phyloP scores from a whole-genome alignment of 768 basidiomycete species.

The Zangia roseola region DNA sequence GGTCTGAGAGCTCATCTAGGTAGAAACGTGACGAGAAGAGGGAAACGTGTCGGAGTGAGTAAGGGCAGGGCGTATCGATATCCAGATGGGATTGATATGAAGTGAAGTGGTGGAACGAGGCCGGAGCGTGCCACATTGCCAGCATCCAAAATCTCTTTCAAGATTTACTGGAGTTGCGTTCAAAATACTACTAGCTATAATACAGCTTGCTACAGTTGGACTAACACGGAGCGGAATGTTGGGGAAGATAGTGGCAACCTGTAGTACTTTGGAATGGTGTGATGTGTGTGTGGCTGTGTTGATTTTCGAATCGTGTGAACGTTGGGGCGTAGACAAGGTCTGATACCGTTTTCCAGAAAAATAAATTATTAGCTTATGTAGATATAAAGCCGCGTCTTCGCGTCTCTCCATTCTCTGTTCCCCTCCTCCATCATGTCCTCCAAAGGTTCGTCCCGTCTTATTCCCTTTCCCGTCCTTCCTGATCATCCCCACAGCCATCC shows the following conservation, averaged over 20 bases:
- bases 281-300: constrained; percentile 33
- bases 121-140: too few species aligned
- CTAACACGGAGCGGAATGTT: too few species aligned
- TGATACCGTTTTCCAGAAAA: constrained; percentile 17
- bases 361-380: constrained; percentile 16
- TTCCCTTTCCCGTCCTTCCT: not conserved
- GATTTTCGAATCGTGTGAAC: constrained; percentile 28
- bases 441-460: constrained; percentile 24
- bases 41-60: constrained; percentile 10
- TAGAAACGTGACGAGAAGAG: not conserved
- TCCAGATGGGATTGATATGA: constrained; percentile 12
- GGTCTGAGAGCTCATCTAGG: not conserved
- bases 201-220: too few species aligned
- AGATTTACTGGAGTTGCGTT: too few species aligned
- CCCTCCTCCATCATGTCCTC: constrained; percentile 32
- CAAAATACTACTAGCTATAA: too few species aligned
- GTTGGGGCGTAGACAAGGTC: constrained; percentile 28
- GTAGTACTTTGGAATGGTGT: constrained; percentile 4
- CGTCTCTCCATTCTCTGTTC: constrained; percentile 1
- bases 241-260: too few species aligned
- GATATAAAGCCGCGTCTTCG: constrained; percentile 16
- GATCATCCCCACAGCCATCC: constrained; percentile 58
- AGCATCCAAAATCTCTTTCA: too few species aligned
- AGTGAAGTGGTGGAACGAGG: constrained; percentile 10
- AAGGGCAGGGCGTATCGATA: not conserved